phyloP scores from a whole-genome alignment of 306 rosid genomes.

The Malus sylvestris region DNA sequence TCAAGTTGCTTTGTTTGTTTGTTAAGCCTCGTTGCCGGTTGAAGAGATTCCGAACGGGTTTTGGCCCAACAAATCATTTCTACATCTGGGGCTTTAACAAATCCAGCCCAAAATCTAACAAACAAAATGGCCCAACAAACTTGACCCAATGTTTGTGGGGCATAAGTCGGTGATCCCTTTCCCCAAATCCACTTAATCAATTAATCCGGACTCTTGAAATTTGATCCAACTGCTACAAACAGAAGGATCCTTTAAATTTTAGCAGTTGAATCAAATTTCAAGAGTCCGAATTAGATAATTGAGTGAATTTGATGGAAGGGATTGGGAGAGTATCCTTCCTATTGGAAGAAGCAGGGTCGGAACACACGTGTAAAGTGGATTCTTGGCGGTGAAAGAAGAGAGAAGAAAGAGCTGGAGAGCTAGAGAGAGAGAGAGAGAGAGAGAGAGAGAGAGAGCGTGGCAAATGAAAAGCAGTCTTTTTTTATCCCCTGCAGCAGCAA shows the following conservation, averaged over 20 bases:
- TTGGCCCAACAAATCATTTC: not conserved
- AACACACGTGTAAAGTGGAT: not conserved
- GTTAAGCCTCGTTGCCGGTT: no score
- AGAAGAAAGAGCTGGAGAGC: not conserved
- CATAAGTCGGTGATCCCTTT: not conserved
- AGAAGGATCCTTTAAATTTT: no score
- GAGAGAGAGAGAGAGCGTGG: not conserved
- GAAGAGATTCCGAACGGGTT: not conserved
- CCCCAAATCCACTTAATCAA: no score
- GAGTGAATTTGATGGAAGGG: no score
- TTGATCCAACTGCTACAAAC: no score
- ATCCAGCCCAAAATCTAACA: not conserved
- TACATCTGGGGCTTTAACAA: not conserved
- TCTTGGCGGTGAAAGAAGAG: not conserved
- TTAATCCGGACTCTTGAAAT: no score
- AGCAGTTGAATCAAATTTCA: no score
- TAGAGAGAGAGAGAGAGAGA: not conserved
- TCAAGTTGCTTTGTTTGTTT: no score
- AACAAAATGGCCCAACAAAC: not conserved
- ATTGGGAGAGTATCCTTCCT: fast-evolving
- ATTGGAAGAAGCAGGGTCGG: not conserved
- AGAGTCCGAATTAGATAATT: fast-evolving
- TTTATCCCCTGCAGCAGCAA: not conserved
- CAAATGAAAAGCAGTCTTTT: conserved; percentile 9
- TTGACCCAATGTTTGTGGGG: not conserved